These are phyloP conservation scores for Acacia crassicarpa DNA, from an alignment of 306 rosid species.

Conservation along the genomic window DNA sequence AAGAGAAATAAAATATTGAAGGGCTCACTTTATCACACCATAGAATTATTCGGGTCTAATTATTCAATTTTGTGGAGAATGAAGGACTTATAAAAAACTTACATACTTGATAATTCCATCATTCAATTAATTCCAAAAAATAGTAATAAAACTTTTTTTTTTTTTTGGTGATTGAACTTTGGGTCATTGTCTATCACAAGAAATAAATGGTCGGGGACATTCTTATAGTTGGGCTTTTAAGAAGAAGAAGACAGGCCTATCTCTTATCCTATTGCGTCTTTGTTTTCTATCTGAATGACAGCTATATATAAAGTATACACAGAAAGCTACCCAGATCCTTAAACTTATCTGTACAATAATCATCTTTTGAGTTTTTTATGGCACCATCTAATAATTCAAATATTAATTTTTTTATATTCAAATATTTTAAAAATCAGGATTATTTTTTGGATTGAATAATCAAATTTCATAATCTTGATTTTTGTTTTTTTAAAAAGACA, in stretches of 20 bases:
- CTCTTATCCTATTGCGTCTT: background rate
- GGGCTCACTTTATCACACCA: background rate
- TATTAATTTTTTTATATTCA: background rate
- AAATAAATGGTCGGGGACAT: background rate
- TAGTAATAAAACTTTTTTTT: background rate
- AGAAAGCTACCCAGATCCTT: background rate
- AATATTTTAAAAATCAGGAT: background rate
- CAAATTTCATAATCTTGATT: no score
- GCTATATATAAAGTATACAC: background rate
- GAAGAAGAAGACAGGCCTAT: background rate
- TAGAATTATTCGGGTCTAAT: background rate
- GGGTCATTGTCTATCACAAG: background rate
- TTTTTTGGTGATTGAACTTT: background rate
- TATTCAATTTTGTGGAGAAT: background rate
- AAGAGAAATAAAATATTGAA: background rate
- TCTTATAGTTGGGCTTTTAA: background rate
- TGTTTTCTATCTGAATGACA: background rate
- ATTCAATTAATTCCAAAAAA: background rate
- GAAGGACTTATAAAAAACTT: background rate
- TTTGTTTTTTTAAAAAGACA: no score
- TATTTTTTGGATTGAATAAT: no score
- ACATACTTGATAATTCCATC: background rate
- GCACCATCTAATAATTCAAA: background rate
- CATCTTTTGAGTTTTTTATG: background rate
- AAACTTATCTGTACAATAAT: background rate